Percentiles rank a stretch among this genome's conserved stretches.
These are phyloP conservation scores for Citrus unshiu DNA, from an alignment of 345 rosid species.

Conservation along the genomic window DNA sequence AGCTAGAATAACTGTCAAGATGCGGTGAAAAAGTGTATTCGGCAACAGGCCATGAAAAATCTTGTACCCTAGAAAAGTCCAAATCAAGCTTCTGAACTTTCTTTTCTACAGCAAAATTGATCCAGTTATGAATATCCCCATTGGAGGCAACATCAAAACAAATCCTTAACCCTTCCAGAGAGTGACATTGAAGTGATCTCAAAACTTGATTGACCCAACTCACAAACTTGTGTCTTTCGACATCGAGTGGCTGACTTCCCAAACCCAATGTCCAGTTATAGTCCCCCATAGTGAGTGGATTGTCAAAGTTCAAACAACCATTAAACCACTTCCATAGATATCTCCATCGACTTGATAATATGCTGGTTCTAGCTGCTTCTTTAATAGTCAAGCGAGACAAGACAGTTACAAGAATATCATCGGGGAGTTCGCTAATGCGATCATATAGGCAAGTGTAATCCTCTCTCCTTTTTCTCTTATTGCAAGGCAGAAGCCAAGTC, in stretches of 20 bases:
- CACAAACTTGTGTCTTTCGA: background rate
- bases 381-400: background rate
- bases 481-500: too few relatives aligned
- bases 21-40: background rate
- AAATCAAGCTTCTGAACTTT: background rate
- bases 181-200: background rate
- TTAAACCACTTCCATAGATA: background rate
- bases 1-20: background rate
- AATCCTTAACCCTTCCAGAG: background rate
- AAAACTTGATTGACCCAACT: background rate
- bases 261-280: background rate
- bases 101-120: background rate
- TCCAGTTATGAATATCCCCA: background rate
- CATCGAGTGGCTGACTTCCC: background rate
- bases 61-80: background rate
- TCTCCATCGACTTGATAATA: background rate
- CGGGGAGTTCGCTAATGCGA: background rate
- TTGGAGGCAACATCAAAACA: background rate
- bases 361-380: background rate
- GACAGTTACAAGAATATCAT: background rate
- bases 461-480: too few relatives aligned
- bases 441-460: background rate
- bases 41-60: background rate
- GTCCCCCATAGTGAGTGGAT: background rate
- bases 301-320: background rate